These are phyloP conservation scores for Panicum miliaceum DNA, from an alignment of 176 grass and related monocot genomes.

Conservation along the genomic window DNA sequence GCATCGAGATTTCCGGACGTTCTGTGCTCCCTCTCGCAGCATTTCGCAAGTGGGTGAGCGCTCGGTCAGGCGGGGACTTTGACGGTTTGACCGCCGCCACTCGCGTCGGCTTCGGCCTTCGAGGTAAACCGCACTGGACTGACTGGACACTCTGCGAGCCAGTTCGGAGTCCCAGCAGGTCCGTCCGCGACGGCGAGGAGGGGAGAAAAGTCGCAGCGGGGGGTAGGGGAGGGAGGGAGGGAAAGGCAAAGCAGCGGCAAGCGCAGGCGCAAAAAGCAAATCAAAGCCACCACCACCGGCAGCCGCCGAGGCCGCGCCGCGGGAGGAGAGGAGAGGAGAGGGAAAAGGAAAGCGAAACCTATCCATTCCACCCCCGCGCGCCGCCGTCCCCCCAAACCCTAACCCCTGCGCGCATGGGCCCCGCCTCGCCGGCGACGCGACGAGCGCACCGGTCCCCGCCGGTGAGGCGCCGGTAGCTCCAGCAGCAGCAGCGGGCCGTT, in stretches of 20 bases:
- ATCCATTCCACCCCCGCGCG: neutral
- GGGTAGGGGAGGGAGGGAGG: neutral
- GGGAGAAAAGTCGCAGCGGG: slow-evolving; percentile 26
- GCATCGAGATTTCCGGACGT: neutral
- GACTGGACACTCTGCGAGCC: neutral
- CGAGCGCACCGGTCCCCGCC: neutral
- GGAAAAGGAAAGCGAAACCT: neutral
- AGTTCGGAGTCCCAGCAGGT: neutral
- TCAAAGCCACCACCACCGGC: slow-evolving; percentile 28
- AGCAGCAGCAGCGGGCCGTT: neutral
- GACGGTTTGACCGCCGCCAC: slow-evolving; percentile 5
- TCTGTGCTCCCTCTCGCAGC: neutral
- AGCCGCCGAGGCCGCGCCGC: slow-evolving; percentile 31
- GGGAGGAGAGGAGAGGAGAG: neutral
- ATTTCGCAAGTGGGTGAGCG: neutral
- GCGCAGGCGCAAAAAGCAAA: slow-evolving; percentile 60
- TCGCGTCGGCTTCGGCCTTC: neutral
- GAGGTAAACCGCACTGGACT: neutral
- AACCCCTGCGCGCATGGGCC: slow-evolving; percentile 42
- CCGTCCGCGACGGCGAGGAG: slow-evolving; percentile 13
- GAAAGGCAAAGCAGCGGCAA: slow-evolving; percentile 7
- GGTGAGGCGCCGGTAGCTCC: slow-evolving; percentile 3
- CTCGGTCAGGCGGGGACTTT: neutral
- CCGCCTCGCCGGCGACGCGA: slow-evolving; percentile 31
- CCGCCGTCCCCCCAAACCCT: slow-evolving; percentile 39